Evolutionary conservation across 768 basidiomycete species (phyloP).

Genomic region (Dioszegia hungarica): DNA sequence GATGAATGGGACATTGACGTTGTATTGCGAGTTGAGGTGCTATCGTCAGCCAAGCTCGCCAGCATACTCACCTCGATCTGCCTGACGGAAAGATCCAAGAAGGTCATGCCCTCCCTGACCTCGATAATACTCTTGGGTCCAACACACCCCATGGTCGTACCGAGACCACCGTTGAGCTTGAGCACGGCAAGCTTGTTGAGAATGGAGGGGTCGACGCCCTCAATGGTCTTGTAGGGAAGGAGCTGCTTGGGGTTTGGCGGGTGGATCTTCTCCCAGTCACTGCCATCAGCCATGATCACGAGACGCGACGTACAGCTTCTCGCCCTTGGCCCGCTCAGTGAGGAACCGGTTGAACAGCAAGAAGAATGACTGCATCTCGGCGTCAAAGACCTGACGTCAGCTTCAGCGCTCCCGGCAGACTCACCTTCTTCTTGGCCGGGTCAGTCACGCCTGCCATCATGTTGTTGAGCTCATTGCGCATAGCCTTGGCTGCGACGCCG

Average conservation of each 20-base stretch:
- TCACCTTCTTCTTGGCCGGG: constrained; percentile 72
- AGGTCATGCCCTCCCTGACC: constrained; percentile 94
- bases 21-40: constrained; percentile 79
- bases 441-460: constrained; percentile 85
- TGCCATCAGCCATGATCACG: constrained; percentile 44
- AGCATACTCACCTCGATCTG: constrained; percentile 67
- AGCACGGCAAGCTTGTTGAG: constrained; percentile 91
- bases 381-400: constrained; percentile 62
- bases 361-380: constrained; percentile 95
- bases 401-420: constrained; percentile 5
- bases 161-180: constrained; percentile 91
- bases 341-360: constrained; percentile 93
- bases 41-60: constrained; percentile 15
- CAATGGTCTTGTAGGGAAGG: constrained; percentile 71
- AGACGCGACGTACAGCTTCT: constrained; percentile 62
- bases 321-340: constrained; percentile 75
- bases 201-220: constrained; percentile 60
- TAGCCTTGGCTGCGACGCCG: constrained; percentile 86
- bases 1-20: constrained; percentile 90
- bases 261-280: constrained; percentile 85
- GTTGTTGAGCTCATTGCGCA: constrained; percentile 94
- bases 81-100: constrained; percentile 87
- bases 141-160: constrained; percentile 64
- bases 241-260: constrained; percentile 81
- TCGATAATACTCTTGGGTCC: constrained; percentile 87